These are phyloP conservation scores for Juncus effusus DNA, from an alignment of 176 grass and related monocot species.

Conservation along the genomic window DNA sequence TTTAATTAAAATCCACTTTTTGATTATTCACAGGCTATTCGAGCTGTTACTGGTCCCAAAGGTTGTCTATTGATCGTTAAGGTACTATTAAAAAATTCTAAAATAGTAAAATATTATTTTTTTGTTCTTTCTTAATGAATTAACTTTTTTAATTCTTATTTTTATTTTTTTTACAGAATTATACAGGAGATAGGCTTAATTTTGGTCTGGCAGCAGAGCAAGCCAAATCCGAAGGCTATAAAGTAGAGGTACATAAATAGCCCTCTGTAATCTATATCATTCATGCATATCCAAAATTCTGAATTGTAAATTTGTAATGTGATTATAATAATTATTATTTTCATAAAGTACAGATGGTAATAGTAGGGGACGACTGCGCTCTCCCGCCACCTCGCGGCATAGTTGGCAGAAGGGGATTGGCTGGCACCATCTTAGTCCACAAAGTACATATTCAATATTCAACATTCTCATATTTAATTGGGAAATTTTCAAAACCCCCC, in stretches of 20 bases:
- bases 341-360: slow-evolving; percentile 71
- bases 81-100: slow-evolving; percentile 44
- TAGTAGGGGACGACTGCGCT: slow-evolving; percentile 99
- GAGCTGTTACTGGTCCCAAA: slow-evolving; percentile 93
- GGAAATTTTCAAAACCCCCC: too few species aligned
- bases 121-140: slow-evolving; percentile 9
- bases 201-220: slow-evolving; percentile 98
- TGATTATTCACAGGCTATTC: slow-evolving; percentile 69
- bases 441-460: slow-evolving; percentile 46
- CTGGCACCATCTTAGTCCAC: slow-evolving; percentile 86
- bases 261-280: neutral
- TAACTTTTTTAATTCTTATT: slow-evolving; percentile 18
- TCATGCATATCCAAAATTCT: neutral
- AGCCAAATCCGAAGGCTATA: slow-evolving; percentile 99
- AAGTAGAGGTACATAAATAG: slow-evolving; percentile 66
- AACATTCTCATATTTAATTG: too few species aligned
- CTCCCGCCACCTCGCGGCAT: slow-evolving; percentile 91
- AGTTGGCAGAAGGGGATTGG: slow-evolving; percentile 96
- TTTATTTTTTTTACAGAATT: slow-evolving; percentile 76
- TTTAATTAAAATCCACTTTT: slow-evolving; percentile 13
- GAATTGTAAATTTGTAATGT: neutral
- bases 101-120: neutral
- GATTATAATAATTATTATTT: slow-evolving; percentile 28
- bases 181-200: slow-evolving; percentile 98
- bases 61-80: slow-evolving; percentile 97